phyloP scores from a whole-genome alignment of 768 basidiomycete species.

The Russula abietina region DNA sequence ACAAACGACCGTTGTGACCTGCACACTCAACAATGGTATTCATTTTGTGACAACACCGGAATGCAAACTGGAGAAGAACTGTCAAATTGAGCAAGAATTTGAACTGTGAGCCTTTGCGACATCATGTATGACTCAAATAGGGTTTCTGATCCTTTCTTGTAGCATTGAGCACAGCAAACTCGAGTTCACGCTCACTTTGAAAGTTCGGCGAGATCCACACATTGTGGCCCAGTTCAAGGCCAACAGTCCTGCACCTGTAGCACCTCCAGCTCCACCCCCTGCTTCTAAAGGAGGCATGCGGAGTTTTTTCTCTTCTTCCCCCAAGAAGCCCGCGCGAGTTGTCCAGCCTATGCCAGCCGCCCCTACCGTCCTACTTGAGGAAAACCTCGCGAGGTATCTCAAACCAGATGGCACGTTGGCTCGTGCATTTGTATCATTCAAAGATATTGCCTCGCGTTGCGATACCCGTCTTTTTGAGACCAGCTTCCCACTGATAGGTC shows the following conservation, averaged over 20 bases:
- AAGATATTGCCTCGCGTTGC: constrained; percentile 76
- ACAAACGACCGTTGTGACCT: constrained; percentile 68
- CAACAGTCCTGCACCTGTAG: constrained; percentile 42
- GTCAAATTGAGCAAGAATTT: constrained; percentile 80
- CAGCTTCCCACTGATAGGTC: constrained; percentile 73
- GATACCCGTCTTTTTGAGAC: constrained; percentile 83
- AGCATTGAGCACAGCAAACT: constrained; percentile 93
- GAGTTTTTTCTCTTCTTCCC: constrained; percentile 68
- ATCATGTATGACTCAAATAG: background rate
- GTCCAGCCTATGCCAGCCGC: constrained; percentile 33
- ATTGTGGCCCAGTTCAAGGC: constrained; percentile 73
- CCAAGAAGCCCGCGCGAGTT: constrained; percentile 60
- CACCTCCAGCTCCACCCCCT: constrained; percentile 40
- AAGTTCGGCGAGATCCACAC: constrained; percentile 81
- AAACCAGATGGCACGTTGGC: constrained; percentile 85
- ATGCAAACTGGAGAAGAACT: constrained; percentile 49
- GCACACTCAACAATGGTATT: constrained; percentile 93
- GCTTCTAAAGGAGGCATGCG: constrained; percentile 61
- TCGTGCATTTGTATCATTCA: constrained; percentile 83
- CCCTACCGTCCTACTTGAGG: constrained; percentile 44
- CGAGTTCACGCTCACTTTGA: constrained; percentile 87
- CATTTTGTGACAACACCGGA: constrained; percentile 92
- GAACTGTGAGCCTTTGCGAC: constrained; percentile 57
- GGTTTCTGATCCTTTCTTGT: background rate
- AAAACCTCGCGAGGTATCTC: constrained; percentile 78